Percentiles rank a stretch among this genome's conserved stretches.
phyloP scores from a whole-genome alignment of 2,329 filamentous ascomycete species.

The Ceratocystis diversiconidia region DNA sequence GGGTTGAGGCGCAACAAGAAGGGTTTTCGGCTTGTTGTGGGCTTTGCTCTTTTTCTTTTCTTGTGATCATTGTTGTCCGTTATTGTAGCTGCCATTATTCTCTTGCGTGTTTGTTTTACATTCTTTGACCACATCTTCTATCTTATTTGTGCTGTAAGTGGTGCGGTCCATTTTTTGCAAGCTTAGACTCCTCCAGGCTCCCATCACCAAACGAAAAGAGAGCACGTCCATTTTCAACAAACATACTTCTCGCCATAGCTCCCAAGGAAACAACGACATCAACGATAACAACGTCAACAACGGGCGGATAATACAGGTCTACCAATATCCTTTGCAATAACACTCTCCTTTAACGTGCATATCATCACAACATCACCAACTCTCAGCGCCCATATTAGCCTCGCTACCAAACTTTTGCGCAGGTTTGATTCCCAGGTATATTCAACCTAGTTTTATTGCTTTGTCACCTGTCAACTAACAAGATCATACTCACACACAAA shows the following conservation, averaged over 20 bases:
- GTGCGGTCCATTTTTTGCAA: neutral
- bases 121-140: neutral
- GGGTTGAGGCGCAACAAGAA: neutral
- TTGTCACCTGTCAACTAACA: constrained; percentile 5
- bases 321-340: neutral
- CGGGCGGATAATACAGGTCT: too few species aligned
- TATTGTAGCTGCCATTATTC: too few species aligned
- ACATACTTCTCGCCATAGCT: neutral
- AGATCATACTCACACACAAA: neutral
- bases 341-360: neutral
- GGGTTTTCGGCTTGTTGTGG: neutral
- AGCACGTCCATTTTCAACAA: neutral
- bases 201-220: neutral
- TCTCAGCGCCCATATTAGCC: neutral
- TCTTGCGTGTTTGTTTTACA: neutral
- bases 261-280: neutral
- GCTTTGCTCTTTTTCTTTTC: neutral
- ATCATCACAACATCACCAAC: neutral
- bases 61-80: neutral
- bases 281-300: neutral
- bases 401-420: neutral
- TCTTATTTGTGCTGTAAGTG: neutral
- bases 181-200: neutral
- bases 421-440: neutral
- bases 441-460: neutral